Evolutionary conservation across 2,329 filamentous ascomycete species (phyloP).

Genomic region (Cladobotryum mycophilum): DNA sequence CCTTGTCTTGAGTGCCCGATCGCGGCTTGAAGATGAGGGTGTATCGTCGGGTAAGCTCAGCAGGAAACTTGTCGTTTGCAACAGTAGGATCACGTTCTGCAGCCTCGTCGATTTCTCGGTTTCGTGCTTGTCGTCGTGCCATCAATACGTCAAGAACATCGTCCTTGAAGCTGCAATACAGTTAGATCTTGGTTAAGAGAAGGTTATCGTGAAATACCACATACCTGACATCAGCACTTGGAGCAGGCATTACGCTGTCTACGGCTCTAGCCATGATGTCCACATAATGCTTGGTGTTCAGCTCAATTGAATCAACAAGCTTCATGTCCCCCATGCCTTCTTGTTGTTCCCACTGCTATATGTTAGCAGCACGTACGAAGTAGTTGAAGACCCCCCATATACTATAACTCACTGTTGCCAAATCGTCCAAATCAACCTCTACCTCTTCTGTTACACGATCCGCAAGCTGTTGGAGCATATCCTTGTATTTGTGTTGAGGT

Average conservation of each 20-base stretch:
- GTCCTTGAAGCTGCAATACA: slow-evolving; percentile 72
- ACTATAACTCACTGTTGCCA: slow-evolving; percentile 56
- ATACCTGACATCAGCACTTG: slow-evolving; percentile 70
- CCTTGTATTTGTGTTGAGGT: slow-evolving; percentile 80
- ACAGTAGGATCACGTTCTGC: slow-evolving; percentile 61
- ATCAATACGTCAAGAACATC: slow-evolving; percentile 96
- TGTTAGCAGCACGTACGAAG: not conserved
- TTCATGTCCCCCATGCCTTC: slow-evolving; percentile 59
- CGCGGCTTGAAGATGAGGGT: slow-evolving; percentile 93
- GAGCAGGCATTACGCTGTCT: slow-evolving; percentile 76
- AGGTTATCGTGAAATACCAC: slow-evolving; percentile 19
- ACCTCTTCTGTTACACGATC: slow-evolving; percentile 74
- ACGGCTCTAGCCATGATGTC: slow-evolving; percentile 85
- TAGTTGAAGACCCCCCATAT: no score
- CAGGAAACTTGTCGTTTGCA: slow-evolving; percentile 75
- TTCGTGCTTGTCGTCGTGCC: slow-evolving; percentile 81
- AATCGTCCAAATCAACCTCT: slow-evolving; percentile 81
- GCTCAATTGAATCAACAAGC: slow-evolving; percentile 77
- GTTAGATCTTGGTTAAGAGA: not conserved
- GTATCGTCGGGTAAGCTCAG: slow-evolving; percentile 87
- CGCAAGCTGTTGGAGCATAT: slow-evolving; percentile 78
- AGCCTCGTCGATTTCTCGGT: slow-evolving; percentile 66
- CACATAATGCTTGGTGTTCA: slow-evolving; percentile 91
- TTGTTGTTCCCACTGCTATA: slow-evolving; percentile 64
- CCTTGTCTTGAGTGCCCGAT: slow-evolving; percentile 61